Evolutionary conservation across 1,139 yeast species (phyloP), one percentile per base, ranked within the genome.

Genomic region (Arxiozyma bovina): DNA sequence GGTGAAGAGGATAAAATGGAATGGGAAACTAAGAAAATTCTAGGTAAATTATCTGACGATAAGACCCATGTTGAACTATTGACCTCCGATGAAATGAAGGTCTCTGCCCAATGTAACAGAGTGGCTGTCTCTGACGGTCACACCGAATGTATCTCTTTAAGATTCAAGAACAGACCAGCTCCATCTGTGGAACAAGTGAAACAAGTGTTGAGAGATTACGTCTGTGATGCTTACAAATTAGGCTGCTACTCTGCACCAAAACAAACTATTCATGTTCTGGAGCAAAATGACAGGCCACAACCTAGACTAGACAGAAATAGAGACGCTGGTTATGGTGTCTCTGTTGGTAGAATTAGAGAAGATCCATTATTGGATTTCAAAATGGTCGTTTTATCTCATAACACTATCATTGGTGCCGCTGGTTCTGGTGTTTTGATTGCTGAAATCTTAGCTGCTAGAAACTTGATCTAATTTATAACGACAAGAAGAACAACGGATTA

Each of bases 1-100:
- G 97, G 99, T 51, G 99, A 93, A 74, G 99, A 93, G 74, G 99
- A 94, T 63, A 93, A 93, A 75, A 89, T 93, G 63, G 99, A 94
- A 74, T 90, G 96, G 95, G 99, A 93, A 75, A 90, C 99, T 54
- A 87, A 88, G 71, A 93, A 93, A 76, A 93, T 93, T 62, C 78
- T 93, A 64, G 97, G 97, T 61, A 63, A 71, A 43, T 69, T 86
- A 52, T 59, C 72, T 25, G 70, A 68, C 38, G 83, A 78, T 53
- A 82, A 82, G n/a, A 70, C 76, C 50, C 78, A 78, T 49, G 83
- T 91, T 63, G 75, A 77, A 17, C 75, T 85, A 53, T 75, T 90
- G 58, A 73, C 85, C 8, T 85, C 82, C 50, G 83, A 83, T 45
- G 89, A 87, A 62, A 75, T 91, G 70, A 84, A 79, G 68, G 96